Base-by-base conservation (phyloP, 2,329 filamentous ascomycete species). In the Cytospora chrysosperma region DNA sequence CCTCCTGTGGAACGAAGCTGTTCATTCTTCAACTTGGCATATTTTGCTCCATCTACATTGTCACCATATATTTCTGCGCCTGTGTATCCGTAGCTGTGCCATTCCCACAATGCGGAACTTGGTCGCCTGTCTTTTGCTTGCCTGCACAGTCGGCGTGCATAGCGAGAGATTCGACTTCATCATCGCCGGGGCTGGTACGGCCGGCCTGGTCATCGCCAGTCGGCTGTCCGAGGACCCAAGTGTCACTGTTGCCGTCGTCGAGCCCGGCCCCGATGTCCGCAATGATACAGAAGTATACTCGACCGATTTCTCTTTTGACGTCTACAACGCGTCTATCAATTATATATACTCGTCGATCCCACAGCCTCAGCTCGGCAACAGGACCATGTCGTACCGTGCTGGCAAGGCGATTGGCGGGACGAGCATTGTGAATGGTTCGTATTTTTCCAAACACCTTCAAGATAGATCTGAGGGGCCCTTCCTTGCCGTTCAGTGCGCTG, bases 391-490 rank as follows among this genome's bases (percentile, higher is more conserved):
- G 13, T 52, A 27, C 24, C 49, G 28, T 17, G 26, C 49, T 13
- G 49, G 49, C 49, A 52, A 19, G 49, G 49, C 49, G 24, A 52
- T 52, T 27, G 49, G 49, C 2, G 49, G 49, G 15, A 52, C 24
- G 24, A 52, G 49, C 49, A 28, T 27, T 27, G 28, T 82, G 32
- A 82, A 82, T 65, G 77, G 80, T 53, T 73, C 76, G 73, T 30
- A 30, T n/a, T 30, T 30, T 30, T 30, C 28, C 28, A 30, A 30
- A 30, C 28, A 30, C 28, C 28, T 30, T 30, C 28, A 30, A 30
- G 9, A 30, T 30, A 30, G 28, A 30, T 30, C 28, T 30, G 28
- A 30, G 28, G 28, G 28, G 28, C 9, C 28, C 28, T 30, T 30
- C 28, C 28, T 30, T 30, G 28, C 28, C 28, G 9, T 30, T 9